Base-by-base conservation (phyloP, 805 yeast genomes). In the Metschnikowia borealis region DNA sequence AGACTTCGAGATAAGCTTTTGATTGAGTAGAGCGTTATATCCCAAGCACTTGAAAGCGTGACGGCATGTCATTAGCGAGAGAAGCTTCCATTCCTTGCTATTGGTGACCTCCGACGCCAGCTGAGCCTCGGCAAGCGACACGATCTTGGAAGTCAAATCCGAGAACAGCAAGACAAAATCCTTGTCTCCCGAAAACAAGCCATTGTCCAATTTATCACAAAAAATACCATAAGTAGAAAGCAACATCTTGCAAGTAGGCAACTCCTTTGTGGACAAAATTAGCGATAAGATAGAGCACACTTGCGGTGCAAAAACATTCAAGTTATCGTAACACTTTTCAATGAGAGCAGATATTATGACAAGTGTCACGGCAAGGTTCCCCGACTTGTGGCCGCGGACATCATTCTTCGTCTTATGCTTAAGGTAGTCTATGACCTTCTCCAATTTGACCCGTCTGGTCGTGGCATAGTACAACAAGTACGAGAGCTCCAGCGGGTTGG, bases 401-500 rank as follows among this genome's bases (percentile, higher is more conserved):
- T 90, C 97, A 4, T 74, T 58, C 13, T 62, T 61, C 29, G 92
- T 81, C 64, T 82, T 84, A 58, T 77, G 80, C 46, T 78, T 77
- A 47, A 92, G 66, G 63, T 84, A 88, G 5, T 72, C 70, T 21
- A 89, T 86, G 18, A 92, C 96, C 62, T 92, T 92, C 58, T 88
- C 94, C 54, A 94, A 74, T 65, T 94, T 92, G 32, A 89, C 85
- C 49, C 97, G 77, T 59, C 97, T 77, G 3, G 97, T 85, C 38
- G 95, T 84, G 18, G 96, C 96, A 66, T 92, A 92, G 73, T 87
- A 92, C 32, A 92, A 70, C 57, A 92, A 75, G 63, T 90, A 89
- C 52, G 95, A 85, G 43, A 95, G 77, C 65, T 94, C 98, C 18
- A 96, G 89, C 2, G 96, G 83, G 65, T 92, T 91, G 14, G 99